Percentiles rank a stretch among this genome's conserved stretches.
These are phyloP conservation scores for Penicillium bovifimosum DNA, from an alignment of 495 filamentous ascomycete species.

Conservation along the genomic window DNA sequence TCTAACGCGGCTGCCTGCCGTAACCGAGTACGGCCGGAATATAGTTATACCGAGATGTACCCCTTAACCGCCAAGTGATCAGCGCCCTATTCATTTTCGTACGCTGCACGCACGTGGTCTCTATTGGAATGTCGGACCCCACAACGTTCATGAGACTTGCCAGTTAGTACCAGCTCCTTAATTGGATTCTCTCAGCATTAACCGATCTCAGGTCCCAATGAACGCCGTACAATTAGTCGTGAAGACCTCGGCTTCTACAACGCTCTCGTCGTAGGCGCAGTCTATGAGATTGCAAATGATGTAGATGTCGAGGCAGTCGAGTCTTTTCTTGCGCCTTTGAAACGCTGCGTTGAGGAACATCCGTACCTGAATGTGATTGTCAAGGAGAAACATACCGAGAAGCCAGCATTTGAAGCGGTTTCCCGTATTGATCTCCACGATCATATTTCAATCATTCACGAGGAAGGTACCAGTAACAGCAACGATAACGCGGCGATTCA, in stretches of 20 bases:
- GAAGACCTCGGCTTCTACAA: conserved; percentile 24
- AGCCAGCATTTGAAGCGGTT: conserved; percentile 12
- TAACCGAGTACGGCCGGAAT: too few relatives aligned
- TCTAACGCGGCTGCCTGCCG: too few relatives aligned
- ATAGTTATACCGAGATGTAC: background rate
- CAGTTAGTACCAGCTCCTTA: background rate
- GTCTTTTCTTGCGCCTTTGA: conserved; percentile 14
- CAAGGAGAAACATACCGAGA: conserved; percentile 21
- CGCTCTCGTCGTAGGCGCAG: conserved; percentile 16
- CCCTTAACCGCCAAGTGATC: background rate
- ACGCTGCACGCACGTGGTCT: background rate
- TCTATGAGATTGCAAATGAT: conserved; percentile 16
- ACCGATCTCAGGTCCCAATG: conserved; percentile 21
- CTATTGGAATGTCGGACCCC: background rate
- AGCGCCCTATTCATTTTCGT: background rate
- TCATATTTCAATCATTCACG: conserved; percentile 16
- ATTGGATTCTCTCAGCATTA: background rate
- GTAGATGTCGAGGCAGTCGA: conserved; percentile 4
- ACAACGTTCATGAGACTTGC: background rate
- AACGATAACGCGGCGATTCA: conserved; percentile 8
- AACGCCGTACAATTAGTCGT: conserved; percentile 24
- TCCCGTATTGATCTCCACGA: conserved; percentile 15
- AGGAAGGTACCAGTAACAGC: background rate
- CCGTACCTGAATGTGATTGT: conserved; percentile 17
- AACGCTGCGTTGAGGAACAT: conserved; percentile 12